Evolutionary conservation across 306 rosid species (phyloP).

Genomic region (Inga laurina): DNA sequence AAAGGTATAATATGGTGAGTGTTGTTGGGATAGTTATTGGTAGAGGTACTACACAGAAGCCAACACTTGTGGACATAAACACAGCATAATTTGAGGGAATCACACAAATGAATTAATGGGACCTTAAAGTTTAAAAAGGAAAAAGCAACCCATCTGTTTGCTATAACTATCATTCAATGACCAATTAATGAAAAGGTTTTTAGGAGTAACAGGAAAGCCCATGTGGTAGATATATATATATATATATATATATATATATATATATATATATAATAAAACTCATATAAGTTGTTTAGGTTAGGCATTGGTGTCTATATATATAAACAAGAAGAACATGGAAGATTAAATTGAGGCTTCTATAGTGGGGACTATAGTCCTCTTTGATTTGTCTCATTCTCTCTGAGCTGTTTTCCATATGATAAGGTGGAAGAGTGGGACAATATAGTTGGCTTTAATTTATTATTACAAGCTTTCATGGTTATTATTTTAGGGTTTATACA

Average conservation of each 20-base stretch:
- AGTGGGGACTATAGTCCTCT: slow-evolving; percentile 29
- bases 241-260: too few relatives aligned
- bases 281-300: slow-evolving; percentile 18
- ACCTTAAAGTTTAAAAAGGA: slow-evolving; percentile 24
- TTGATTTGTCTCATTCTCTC: slow-evolving; percentile 26
- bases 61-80: too few relatives aligned
- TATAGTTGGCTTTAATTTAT: not conserved
- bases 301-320: slow-evolving; percentile 28
- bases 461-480: not conserved
- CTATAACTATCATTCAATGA: slow-evolving; percentile 28
- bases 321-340: slow-evolving; percentile 32
- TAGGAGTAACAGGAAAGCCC: slow-evolving; percentile 25
- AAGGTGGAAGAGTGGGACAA: slow-evolving; percentile 2
- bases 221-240: slow-evolving; percentile 15
- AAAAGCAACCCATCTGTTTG: slow-evolving; percentile 35
- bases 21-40: too few relatives aligned
- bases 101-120: slow-evolving; percentile 31
- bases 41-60: too few relatives aligned
- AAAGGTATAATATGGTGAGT: too few relatives aligned
- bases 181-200: slow-evolving; percentile 16
- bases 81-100: slow-evolving; percentile 16
- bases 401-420: slow-evolving; percentile 34
- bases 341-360: slow-evolving; percentile 25
- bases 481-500: not conserved
- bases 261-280: too few relatives aligned